Conservation (phyloP, 495 filamentous ascomycete genomes). For the Friedmanniomyces endolithicus region DNA sequence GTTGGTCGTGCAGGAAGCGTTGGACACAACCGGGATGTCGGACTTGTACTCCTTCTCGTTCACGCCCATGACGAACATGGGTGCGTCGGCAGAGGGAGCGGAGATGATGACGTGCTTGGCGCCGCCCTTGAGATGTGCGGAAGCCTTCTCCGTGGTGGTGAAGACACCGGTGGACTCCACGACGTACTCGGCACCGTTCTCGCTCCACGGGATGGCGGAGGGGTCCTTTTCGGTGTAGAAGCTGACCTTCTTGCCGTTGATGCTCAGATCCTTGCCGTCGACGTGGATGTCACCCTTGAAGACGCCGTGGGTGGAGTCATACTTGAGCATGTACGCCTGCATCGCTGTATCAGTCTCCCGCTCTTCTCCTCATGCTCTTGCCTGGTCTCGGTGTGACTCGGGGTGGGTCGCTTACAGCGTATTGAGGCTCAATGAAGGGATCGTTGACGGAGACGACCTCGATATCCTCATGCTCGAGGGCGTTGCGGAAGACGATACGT, state of each 20-base stretch:
- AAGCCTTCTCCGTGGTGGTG: constrained; percentile 95
- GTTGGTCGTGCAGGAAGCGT: constrained; percentile 99
- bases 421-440: constrained; percentile 96
- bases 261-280: constrained; percentile 59
- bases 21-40: constrained; percentile 86
- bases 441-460: constrained; percentile 95
- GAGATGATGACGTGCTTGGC: constrained; percentile 99
- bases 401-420: constrained; percentile 61
- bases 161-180: constrained; percentile 99
- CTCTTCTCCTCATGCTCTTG: constrained; percentile 6
- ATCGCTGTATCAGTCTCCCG: constrained; percentile 5
- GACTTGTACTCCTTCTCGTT: constrained; percentile 87
- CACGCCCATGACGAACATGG: constrained; percentile 99
- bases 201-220: constrained; percentile 75
- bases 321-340: constrained; percentile 98
- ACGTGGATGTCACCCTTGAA: constrained; percentile 85
- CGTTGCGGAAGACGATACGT: constrained; percentile 84
- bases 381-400: not conserved
- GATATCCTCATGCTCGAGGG: constrained; percentile 72
- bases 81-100: constrained; percentile 94
- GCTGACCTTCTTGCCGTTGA: constrained; percentile 92
- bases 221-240: constrained; percentile 95
- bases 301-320: constrained; percentile 89
- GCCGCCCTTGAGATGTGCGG: constrained; percentile 91
- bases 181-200: constrained; percentile 83